Percentiles rank a stretch among this genome's conserved stretches.
These are phyloP conservation scores for Populus simonii DNA, from an alignment of 345 rosid genomes.

Conservation along the genomic window DNA sequence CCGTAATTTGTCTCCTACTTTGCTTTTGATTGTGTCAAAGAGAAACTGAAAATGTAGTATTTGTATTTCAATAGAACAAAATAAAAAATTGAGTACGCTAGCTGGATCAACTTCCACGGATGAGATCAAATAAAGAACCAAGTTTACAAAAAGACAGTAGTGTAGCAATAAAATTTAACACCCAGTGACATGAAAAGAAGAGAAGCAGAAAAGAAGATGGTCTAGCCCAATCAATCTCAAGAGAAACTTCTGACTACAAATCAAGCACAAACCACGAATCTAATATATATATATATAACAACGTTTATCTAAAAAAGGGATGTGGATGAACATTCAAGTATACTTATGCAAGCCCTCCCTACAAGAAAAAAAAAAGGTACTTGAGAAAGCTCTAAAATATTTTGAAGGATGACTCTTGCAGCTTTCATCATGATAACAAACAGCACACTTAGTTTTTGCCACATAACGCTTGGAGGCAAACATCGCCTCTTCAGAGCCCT, in stretches of 20 bases:
- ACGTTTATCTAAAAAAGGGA: too few relatives aligned
- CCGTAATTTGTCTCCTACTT: neutral
- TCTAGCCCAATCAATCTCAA: constrained; percentile 79
- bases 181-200: constrained; percentile 82
- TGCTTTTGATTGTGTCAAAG: neutral
- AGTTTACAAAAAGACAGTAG: constrained; percentile 68
- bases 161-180: constrained; percentile 74
- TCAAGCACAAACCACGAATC: too few relatives aligned
- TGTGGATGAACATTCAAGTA: too few relatives aligned
- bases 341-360: too few relatives aligned
- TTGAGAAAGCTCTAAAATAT: too few relatives aligned
- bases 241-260: constrained; percentile 27
- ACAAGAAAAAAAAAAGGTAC: too few relatives aligned
- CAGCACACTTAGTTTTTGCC: too few relatives aligned
- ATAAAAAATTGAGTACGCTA: neutral
- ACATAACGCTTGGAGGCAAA: too few relatives aligned
- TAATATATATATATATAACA: too few relatives aligned
- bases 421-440: too few relatives aligned
- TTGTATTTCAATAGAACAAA: neutral
- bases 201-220: constrained; percentile 39
- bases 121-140: neutral
- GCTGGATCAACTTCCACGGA: neutral
- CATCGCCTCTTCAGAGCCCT: too few relatives aligned
- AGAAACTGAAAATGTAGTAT: neutral
- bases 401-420: too few relatives aligned